Percentiles rank a stretch among this genome's conserved stretches.
These are phyloP conservation scores for Rhamnella rubrinervis DNA, from an alignment of 331 rosid genomes.

Conservation along the genomic window DNA sequence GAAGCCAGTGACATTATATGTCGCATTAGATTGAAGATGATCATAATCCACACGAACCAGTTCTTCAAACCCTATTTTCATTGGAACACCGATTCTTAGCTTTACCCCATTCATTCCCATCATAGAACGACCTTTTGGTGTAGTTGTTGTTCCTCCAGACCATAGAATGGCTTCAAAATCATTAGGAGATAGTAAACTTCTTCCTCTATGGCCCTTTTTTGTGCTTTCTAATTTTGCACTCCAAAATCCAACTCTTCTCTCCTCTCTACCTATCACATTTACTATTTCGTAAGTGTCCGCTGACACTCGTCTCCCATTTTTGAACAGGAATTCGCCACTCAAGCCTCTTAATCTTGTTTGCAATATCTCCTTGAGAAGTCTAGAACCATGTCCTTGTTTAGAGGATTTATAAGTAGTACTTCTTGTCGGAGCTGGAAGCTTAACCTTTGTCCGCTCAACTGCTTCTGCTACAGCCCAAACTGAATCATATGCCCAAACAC, in stretches of 20 bases:
- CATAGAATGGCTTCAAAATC: conserved; percentile 13
- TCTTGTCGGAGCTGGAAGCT: background rate
- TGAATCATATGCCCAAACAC: background rate
- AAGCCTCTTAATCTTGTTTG: conserved; percentile 15
- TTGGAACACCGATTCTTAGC: conserved; percentile 25
- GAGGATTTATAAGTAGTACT: background rate
- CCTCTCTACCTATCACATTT: conserved; percentile 14
- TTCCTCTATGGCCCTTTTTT: background rate
- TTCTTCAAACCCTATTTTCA: background rate
- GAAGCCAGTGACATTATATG: conserved; percentile 6
- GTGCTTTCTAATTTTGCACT: background rate
- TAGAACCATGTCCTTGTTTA: background rate
- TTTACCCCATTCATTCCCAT: background rate
- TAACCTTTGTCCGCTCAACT: conserved; percentile 11
- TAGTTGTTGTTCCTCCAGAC: conserved; percentile 23
- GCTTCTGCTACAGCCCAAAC: conserved; percentile 24
- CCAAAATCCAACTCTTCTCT: conserved; percentile 26
- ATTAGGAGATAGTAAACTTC: background rate
- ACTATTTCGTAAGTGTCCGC: conserved; percentile 13
- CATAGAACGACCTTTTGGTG: background rate
- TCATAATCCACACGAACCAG: conserved; percentile 4
- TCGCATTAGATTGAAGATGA: background rate
- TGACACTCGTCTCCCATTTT: background rate
- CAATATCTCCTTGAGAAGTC: conserved; percentile 3
- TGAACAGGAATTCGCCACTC: conserved; percentile 13